phyloP scores from a whole-genome alignment of 495 filamentous ascomycete species.

The Pyrenula aspistea region DNA sequence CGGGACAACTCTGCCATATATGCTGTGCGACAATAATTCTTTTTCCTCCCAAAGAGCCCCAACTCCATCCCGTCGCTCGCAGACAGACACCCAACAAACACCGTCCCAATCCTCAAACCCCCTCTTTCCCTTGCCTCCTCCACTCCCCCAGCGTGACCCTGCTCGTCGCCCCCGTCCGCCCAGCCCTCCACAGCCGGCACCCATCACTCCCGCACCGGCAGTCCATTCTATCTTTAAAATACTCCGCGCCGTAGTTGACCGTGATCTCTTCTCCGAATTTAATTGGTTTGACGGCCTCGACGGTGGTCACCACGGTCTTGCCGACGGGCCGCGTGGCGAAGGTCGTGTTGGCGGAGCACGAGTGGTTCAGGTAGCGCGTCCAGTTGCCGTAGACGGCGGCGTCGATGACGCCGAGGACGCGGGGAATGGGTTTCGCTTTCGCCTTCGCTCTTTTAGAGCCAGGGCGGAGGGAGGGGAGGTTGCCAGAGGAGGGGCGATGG shows the following conservation, averaged over 20 bases:
- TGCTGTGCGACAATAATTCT: too few species aligned
- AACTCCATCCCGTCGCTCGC: too few species aligned
- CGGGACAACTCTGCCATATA: too few species aligned
- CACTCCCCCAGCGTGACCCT: background rate
- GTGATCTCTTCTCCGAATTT: conserved; percentile 22
- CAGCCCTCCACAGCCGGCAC: conserved; percentile 3
- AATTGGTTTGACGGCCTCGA: conserved; percentile 16
- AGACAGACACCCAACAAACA: too few species aligned
- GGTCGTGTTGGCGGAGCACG: conserved; percentile 40
- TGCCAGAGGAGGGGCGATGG: background rate
- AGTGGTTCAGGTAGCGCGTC: conserved; percentile 66
- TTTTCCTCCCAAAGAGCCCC: too few species aligned
- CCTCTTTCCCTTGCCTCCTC: background rate
- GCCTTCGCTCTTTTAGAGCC: background rate
- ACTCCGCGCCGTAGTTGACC: conserved; percentile 16
- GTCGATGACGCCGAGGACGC: background rate
- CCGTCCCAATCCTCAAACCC: too few species aligned
- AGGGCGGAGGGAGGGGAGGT: background rate
- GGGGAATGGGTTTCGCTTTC: background rate
- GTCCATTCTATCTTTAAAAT: conserved; percentile 9
- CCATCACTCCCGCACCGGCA: conserved; percentile 11
- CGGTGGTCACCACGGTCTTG: conserved; percentile 7
- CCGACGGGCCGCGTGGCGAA: conserved; percentile 15
- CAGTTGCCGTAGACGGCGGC: conserved; percentile 25
- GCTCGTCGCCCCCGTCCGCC: conserved; percentile 1